Evolutionary conservation across 306 rosid genomes (phyloP).

Genomic region (Mucuna pruriens): DNA sequence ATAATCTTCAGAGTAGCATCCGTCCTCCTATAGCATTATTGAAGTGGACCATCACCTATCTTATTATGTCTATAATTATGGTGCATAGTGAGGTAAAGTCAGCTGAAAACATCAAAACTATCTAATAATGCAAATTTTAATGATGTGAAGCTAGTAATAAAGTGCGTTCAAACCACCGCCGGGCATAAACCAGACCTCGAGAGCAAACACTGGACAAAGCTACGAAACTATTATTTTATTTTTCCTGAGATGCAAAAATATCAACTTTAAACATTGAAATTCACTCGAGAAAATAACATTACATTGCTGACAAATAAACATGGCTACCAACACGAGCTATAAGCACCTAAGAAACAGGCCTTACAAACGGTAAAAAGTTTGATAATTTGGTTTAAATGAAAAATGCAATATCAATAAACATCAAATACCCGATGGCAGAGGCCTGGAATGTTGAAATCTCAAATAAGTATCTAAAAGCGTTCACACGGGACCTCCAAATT

Average conservation of each 20-base stretch:
- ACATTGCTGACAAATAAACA: constrained; percentile 15
- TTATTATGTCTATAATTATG: neutral
- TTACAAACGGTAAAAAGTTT: constrained; percentile 12
- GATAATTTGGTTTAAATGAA: neutral
- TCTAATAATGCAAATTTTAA: neutral
- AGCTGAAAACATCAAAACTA: neutral
- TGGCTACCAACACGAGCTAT: neutral
- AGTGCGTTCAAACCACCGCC: neutral
- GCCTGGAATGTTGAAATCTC: constrained; percentile 15
- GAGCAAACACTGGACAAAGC: neutral
- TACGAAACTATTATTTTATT: neutral
- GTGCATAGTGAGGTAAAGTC: neutral
- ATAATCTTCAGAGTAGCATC: neutral
- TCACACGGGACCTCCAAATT: constrained; percentile 73
- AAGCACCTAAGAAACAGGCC: constrained; percentile 16
- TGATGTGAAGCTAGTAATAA: neutral
- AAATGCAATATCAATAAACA: constrained; percentile 22
- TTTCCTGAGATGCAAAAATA: neutral
- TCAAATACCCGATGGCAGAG: neutral
- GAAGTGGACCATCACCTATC: neutral
- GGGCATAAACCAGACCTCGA: neutral
- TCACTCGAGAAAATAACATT: constrained; percentile 17
- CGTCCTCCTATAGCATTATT: neutral
- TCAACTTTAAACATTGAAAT: constrained; percentile 14
- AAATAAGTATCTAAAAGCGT: neutral